Percentiles rank a stretch among this genome's conserved stretches.
Evolutionary conservation across 352 stramenopile species (phyloP).

Genomic region (Globisporangium nagaii): DNA sequence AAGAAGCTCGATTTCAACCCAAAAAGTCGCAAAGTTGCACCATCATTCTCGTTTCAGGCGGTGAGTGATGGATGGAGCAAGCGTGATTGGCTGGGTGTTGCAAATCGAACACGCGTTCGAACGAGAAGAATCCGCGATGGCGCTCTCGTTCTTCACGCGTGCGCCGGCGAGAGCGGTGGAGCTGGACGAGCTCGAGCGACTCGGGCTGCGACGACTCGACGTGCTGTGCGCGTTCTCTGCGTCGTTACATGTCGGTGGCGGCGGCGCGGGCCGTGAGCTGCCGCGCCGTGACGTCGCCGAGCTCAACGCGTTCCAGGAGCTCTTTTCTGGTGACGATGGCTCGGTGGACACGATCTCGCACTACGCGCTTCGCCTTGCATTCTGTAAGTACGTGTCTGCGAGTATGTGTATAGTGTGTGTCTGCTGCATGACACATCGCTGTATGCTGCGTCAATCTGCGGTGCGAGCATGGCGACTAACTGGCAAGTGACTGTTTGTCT

Average conservation of each 20-base stretch:
- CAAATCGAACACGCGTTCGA: too few species aligned
- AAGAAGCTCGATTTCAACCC: too few species aligned
- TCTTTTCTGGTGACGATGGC: constrained; percentile 1
- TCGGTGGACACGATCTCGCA: constrained; percentile 33
- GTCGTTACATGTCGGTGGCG: background rate
- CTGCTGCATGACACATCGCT: too few species aligned
- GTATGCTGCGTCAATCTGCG: too few species aligned
- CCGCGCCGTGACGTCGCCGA: background rate
- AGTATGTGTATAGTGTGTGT: background rate
- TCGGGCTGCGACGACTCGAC: constrained; percentile 62
- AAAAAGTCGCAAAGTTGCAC: too few species aligned
- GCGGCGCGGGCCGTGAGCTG: background rate
- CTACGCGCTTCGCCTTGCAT: constrained; percentile 43
- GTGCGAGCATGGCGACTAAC: too few species aligned
- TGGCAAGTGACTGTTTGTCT: background rate
- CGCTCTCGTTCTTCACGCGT: constrained; percentile 75
- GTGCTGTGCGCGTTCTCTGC: constrained; percentile 28
- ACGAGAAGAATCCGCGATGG: too few species aligned
- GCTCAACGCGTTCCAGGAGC: constrained; percentile 14
- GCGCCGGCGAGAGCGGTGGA: constrained; percentile 83
- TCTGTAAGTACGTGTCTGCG: constrained; percentile 35
- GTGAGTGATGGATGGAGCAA: too few species aligned
- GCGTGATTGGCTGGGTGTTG: too few species aligned
- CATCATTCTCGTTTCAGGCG: too few species aligned
- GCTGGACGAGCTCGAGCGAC: constrained; percentile 93